phyloP scores from a whole-genome alignment of 2,329 filamentous ascomycete genomes.

The Apiospora rasikravindrae region DNA sequence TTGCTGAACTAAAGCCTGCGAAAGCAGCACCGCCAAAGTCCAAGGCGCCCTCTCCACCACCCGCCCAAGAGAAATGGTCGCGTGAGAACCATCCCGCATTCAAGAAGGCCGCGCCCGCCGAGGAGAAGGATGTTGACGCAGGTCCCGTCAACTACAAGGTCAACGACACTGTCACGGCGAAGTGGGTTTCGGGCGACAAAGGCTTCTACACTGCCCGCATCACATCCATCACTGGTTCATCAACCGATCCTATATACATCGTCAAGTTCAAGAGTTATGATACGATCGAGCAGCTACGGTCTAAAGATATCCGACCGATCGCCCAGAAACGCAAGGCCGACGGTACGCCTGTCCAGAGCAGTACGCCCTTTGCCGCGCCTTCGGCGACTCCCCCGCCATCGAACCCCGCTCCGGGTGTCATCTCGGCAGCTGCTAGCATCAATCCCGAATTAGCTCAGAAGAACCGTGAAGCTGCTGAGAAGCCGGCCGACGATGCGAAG shows the following conservation, averaged over 20 bases:
- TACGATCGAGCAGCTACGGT: conserved; percentile 79
- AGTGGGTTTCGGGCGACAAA: conserved; percentile 89
- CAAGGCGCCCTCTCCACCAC: conserved; percentile 51
- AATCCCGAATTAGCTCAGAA: conserved; percentile 55
- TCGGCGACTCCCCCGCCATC: conserved; percentile 43
- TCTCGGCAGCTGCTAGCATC: conserved; percentile 62
- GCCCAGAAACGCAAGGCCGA: conserved; percentile 88
- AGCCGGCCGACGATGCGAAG: conserved; percentile 73
- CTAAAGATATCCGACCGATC: conserved; percentile 83
- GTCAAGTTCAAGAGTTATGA: conserved; percentile 95
- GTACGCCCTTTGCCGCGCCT: conserved; percentile 39
- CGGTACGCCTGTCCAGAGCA: conserved; percentile 62
- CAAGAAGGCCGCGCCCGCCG: conserved; percentile 59
- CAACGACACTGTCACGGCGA: conserved; percentile 88
- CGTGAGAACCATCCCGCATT: conserved; percentile 81
- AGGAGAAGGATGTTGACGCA: conserved; percentile 60
- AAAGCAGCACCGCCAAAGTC: conserved; percentile 51
- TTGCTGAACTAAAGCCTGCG: conserved; percentile 77
- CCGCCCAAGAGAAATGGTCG: conserved; percentile 76
- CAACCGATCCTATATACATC: conserved; percentile 88
- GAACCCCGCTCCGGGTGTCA: conserved; percentile 48
- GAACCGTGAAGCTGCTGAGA: conserved; percentile 64
- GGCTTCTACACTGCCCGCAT: conserved; percentile 92
- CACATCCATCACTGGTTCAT: conserved; percentile 90
- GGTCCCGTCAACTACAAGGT: conserved; percentile 72